These are phyloP conservation scores for Mycena epipterygia DNA, from an alignment of 768 basidiomycete species.

Conservation along the genomic window DNA sequence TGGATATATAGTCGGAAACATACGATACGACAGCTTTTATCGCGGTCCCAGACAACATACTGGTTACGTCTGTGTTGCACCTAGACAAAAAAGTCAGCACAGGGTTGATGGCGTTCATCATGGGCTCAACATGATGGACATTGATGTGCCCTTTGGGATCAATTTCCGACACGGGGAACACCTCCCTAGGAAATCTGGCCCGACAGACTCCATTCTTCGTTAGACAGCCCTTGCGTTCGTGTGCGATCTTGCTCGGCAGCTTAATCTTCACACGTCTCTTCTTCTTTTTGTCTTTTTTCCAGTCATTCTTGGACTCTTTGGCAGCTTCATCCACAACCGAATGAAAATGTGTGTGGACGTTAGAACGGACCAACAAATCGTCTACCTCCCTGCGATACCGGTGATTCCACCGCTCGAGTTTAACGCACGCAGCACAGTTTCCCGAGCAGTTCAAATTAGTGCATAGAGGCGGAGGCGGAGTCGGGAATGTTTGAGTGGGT, in stretches of 20 bases:
- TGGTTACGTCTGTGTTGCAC: slow-evolving; percentile 8
- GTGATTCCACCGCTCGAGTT: not conserved
- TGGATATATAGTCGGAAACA: slow-evolving; percentile 2
- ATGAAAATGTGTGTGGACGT: not conserved
- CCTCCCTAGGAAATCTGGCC: slow-evolving; percentile 3
- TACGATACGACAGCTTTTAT: slow-evolving; percentile 10
- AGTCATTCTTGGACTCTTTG: not conserved
- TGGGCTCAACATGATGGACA: not conserved
- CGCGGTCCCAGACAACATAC: not conserved
- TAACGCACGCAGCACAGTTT: not conserved
- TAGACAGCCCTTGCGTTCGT: not conserved
- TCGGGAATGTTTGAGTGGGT: slow-evolving; percentile 39
- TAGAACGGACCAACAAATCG: not conserved
- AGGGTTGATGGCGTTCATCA: not conserved
- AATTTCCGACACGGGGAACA: slow-evolving; percentile 24
- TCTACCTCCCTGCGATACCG: not conserved
- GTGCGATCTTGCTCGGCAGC: not conserved
- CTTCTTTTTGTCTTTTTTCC: not conserved
- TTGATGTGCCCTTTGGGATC: slow-evolving; percentile 30
- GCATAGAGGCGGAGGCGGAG: slow-evolving; percentile 34
- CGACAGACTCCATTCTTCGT: not conserved
- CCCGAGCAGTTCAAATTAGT: not conserved
- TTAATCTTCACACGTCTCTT: too few species aligned
- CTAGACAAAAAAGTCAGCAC: not conserved
- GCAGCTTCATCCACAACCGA: not conserved